Conservation (phyloP, 768 basidiomycete species). For the Hypholoma sublateritium region DNA sequence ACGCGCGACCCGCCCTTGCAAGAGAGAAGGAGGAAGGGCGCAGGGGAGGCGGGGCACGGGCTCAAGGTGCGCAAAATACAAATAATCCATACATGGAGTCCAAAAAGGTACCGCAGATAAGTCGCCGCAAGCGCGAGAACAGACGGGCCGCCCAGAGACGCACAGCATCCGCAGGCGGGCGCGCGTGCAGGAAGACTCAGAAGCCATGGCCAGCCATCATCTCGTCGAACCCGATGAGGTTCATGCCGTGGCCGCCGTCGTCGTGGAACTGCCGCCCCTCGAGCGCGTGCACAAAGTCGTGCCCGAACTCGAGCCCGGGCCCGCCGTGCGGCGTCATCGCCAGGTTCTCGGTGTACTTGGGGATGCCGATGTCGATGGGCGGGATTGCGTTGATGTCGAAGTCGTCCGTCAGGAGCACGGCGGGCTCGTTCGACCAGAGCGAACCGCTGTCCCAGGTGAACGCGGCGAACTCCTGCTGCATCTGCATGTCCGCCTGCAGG, state of each 20-base stretch:
- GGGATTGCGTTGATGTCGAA: conserved; percentile 69
- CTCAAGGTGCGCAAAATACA: conserved; percentile 23
- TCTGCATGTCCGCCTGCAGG: conserved; percentile 38
- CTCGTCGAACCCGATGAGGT: conserved; percentile 39
- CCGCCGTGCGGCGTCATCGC: conserved; percentile 18
- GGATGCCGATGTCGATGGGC: conserved; percentile 57
- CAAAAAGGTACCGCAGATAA: conserved; percentile 14
- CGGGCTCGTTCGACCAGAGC: conserved; percentile 33
- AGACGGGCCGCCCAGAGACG: conserved; percentile 26
- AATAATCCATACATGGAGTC: conserved; percentile 30
- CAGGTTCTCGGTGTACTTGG: conserved; percentile 38
- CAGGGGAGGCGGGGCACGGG: conserved; percentile 7
- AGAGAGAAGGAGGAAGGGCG: conserved; percentile 8
- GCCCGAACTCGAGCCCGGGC: conserved; percentile 30
- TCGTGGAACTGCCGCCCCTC: conserved; percentile 26
- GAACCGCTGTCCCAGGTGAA: conserved; percentile 34
- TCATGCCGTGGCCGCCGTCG: conserved; percentile 20
- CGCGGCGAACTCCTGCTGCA: conserved; percentile 36
- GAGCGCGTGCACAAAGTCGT: conserved; percentile 30
- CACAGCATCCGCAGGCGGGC: conserved; percentile 31
- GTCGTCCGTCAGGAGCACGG: conserved; percentile 53
- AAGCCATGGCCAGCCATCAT: conserved; percentile 39
- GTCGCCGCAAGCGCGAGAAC: not conserved
- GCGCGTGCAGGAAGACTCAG: conserved; percentile 13
- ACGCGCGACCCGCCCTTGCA: conserved; percentile 7